Conservation (phyloP, 208 protist species). For the Porcisia deanei region DNA sequence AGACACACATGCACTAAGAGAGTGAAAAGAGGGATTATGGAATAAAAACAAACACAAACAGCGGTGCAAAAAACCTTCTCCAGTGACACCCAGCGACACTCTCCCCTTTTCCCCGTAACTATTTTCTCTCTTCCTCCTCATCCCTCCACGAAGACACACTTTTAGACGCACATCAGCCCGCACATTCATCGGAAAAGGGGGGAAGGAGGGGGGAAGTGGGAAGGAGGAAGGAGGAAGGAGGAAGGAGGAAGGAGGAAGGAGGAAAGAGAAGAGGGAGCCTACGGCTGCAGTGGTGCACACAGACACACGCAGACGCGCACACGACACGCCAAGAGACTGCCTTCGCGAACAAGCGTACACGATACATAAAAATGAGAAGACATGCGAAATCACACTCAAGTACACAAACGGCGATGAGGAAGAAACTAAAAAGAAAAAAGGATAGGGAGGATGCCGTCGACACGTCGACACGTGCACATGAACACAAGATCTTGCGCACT, state of each 20-base stretch:
- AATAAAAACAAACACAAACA: not conserved
- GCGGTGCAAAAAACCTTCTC: not conserved
- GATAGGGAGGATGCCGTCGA: not conserved
- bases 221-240: not conserved
- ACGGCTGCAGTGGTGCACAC: not conserved
- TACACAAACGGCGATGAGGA: not conserved
- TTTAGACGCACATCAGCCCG: not conserved
- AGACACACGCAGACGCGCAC: not conserved
- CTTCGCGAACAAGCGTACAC: not conserved
- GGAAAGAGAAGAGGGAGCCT: not conserved
- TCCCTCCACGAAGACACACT: not conserved
- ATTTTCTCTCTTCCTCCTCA: too few species aligned
- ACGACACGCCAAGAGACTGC: not conserved
- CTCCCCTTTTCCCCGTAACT: not conserved
- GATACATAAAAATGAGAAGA: slow-evolving; percentile 11
- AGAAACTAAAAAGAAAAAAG: not conserved
- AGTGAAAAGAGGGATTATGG: not conserved
- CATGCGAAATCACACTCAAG: slow-evolving; percentile 21
- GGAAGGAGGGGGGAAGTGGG: not conserved
- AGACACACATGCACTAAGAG: not conserved
- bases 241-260: not conserved
- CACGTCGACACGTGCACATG: not conserved
- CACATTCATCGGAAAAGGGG: not conserved
- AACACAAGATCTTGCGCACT: not conserved
- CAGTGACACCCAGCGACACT: not conserved